phyloP scores from a whole-genome alignment of 2,329 filamentous ascomycete species.

The Zasmidium citrigriseum region DNA sequence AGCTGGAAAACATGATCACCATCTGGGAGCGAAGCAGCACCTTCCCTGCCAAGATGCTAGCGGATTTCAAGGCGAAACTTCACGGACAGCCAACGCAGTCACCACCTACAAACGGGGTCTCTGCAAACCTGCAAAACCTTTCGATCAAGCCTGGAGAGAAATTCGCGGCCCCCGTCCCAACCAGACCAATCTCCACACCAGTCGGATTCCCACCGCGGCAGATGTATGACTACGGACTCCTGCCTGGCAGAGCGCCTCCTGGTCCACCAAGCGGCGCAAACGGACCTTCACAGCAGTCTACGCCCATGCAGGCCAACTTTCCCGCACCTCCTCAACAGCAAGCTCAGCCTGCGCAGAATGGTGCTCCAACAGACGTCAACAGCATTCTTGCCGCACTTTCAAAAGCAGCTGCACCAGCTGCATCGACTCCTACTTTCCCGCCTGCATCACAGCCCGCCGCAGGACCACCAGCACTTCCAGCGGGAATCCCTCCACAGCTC shows the following conservation, averaged over 20 bases:
- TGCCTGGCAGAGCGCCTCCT: slow-evolving; percentile 20
- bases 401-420: slow-evolving; percentile 26
- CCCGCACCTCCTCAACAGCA: slow-evolving; percentile 18
- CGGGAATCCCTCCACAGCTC: slow-evolving; percentile 19
- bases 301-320: slow-evolving; percentile 6
- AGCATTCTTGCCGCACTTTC: slow-evolving; percentile 39
- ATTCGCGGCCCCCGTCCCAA: slow-evolving; percentile 32
- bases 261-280: slow-evolving; percentile 18
- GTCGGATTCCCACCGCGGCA: slow-evolving; percentile 33
- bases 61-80: slow-evolving; percentile 73
- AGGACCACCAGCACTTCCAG: slow-evolving; percentile 16
- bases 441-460: slow-evolving; percentile 20
- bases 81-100: slow-evolving; percentile 15
- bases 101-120: slow-evolving; percentile 17
- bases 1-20: slow-evolving; percentile 91
- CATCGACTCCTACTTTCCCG: slow-evolving; percentile 25
- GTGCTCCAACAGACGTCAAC: slow-evolving; percentile 34
- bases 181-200: slow-evolving; percentile 31
- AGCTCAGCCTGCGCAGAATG: slow-evolving; percentile 11
- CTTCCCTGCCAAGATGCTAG: slow-evolving; percentile 78
- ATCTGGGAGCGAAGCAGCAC: slow-evolving; percentile 97
- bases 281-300: slow-evolving; percentile 7
- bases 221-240: slow-evolving; percentile 33
- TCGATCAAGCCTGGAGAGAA: slow-evolving; percentile 27
- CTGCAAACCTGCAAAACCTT: slow-evolving; percentile 13